Conservation (phyloP, 257 asterid species). For the Pogostemon cablin region DNA sequence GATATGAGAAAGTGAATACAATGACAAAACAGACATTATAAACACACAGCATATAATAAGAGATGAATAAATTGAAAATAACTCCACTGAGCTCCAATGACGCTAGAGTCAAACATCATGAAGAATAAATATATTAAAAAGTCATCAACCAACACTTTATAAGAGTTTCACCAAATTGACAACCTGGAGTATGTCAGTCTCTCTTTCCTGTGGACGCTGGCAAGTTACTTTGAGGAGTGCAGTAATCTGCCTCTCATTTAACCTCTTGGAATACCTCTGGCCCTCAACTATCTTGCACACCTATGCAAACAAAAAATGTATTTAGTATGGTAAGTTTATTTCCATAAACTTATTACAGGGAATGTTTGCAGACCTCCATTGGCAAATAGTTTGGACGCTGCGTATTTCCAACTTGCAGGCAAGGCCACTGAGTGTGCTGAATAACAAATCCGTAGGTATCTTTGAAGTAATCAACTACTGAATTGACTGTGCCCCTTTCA, state of each 20-base stretch:
- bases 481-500: constrained; percentile 82
- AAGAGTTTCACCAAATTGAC: neutral
- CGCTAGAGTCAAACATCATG: neutral
- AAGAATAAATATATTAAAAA: constrained; percentile 7
- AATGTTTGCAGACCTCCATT: constrained; percentile 70
- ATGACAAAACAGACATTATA: neutral
- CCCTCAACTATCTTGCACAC: constrained; percentile 97
- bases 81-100: neutral
- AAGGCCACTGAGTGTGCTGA: constrained; percentile 81
- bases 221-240: constrained; percentile 91
- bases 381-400: constrained; percentile 90
- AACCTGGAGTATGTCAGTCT: constrained; percentile 74
- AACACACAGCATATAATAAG: neutral
- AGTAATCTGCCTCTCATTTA: constrained; percentile 92
- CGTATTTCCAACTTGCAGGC: constrained; percentile 92
- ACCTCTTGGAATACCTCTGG: constrained; percentile 88
- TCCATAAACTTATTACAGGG: neutral
- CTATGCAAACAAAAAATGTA: constrained; percentile 37
- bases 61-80: too few species aligned
- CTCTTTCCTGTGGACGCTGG: constrained; percentile 93
- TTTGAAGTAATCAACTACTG: constrained; percentile 79
- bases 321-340: neutral
- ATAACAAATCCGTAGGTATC: constrained; percentile 84
- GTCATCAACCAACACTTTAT: neutral
- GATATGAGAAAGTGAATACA: neutral